Conservation (phyloP, 2,329 filamentous ascomycete species). For the Talaromyces piceae region DNA sequence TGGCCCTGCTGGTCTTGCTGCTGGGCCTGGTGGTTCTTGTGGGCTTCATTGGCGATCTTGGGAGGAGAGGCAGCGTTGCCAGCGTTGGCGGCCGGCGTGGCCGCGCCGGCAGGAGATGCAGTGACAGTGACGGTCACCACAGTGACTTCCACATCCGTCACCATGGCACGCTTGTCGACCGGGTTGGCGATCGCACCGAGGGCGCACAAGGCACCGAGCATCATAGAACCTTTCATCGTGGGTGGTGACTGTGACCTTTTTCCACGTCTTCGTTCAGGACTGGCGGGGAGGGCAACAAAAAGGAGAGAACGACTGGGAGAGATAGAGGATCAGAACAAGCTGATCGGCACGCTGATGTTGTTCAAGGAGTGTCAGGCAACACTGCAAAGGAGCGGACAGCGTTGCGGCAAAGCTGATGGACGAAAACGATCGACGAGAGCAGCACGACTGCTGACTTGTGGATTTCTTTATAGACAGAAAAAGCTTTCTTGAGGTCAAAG, state of each 20-base stretch:
- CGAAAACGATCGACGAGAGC: neutral
- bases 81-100: neutral
- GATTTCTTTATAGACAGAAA: neutral
- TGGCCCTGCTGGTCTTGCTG: neutral
- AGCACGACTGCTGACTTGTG: neutral
- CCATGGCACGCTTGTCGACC: conserved; percentile 7
- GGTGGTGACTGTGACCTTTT: neutral
- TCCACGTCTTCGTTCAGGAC: neutral
- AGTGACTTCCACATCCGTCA: conserved; percentile 8
- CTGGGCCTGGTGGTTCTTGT: neutral
- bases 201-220: conserved; percentile 10
- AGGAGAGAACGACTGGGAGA: neutral
- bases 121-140: conserved; percentile 12
- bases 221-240: conserved; percentile 9
- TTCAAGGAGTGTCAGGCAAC: conserved; percentile 2
- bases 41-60: conserved; percentile 2
- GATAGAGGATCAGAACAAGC: conserved; percentile 3
- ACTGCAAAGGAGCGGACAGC: conserved; percentile 13
- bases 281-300: conserved; percentile 6
- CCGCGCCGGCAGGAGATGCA: neutral
- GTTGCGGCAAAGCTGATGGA: no score
- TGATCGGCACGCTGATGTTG: conserved; percentile 10
- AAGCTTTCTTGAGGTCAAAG: no score
- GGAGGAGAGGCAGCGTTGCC: neutral
- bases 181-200: conserved; percentile 9